Percentiles rank a stretch among this genome's conserved stretches.
These are phyloP conservation scores for Excoecaria cochinchinensis DNA, from an alignment of 345 rosid genomes.

Conservation along the genomic window DNA sequence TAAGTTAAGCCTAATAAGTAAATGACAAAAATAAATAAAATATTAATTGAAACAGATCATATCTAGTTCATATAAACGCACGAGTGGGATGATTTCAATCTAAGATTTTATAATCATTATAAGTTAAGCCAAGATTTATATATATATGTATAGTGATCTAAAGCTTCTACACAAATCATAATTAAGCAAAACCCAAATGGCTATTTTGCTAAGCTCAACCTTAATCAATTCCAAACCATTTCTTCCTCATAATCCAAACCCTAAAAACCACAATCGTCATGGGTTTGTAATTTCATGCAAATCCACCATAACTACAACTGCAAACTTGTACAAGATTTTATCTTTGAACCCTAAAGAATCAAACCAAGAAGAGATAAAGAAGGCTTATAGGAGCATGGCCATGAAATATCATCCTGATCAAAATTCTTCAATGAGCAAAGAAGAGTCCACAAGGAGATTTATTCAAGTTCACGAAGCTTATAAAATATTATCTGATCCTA, in stretches of 20 bases:
- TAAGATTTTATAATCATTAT: too few species aligned
- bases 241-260: slow-evolving; percentile 2
- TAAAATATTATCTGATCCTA: slow-evolving; percentile 31
- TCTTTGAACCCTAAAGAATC: slow-evolving; percentile 18
- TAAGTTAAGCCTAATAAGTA: too few species aligned
- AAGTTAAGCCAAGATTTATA: background rate
- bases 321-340: slow-evolving; percentile 26
- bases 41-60: too few species aligned
- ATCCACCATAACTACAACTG: background rate
- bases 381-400: slow-evolving; percentile 27
- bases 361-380: slow-evolving; percentile 21
- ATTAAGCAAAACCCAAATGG: background rate
- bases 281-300: background rate
- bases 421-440: slow-evolving; percentile 17
- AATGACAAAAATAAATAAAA: too few species aligned
- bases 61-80: too few species aligned
- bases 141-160: background rate
- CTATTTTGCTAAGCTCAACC: background rate
- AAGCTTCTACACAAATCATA: background rate
- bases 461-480: slow-evolving; percentile 28
- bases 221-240: background rate
- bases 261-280: background rate
- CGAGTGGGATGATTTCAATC: too few species aligned
- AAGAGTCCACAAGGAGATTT: slow-evolving; percentile 30
- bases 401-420: slow-evolving; percentile 25